These are phyloP conservation scores for Fusarium abutilonis DNA, from an alignment of 2,329 filamentous ascomycete species.

Conservation along the genomic window DNA sequence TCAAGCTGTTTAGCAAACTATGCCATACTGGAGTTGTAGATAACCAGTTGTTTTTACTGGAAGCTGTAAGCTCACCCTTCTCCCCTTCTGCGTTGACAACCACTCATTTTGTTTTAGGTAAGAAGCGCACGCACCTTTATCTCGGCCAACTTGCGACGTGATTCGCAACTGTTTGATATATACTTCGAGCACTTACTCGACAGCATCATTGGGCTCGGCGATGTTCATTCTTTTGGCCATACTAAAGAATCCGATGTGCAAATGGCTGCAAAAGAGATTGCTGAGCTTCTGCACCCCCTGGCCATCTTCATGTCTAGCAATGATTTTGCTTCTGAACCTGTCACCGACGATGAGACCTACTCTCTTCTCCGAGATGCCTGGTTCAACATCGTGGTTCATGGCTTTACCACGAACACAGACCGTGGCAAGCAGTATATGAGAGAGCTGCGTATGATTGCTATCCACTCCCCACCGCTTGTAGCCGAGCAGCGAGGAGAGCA, in stretches of 20 bases:
- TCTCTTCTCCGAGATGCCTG: slow-evolving; percentile 87
- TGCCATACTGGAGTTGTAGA: slow-evolving; percentile 77
- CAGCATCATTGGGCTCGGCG: slow-evolving; percentile 88
- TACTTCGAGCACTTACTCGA: slow-evolving; percentile 88
- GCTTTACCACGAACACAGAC: slow-evolving; percentile 79
- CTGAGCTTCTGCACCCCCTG: slow-evolving; percentile 86
- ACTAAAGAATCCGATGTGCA: slow-evolving; percentile 82
- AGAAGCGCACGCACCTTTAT: slow-evolving; percentile 83
- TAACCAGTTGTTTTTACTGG: slow-evolving; percentile 72
- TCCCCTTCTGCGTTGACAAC: neutral
- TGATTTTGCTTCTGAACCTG: slow-evolving; percentile 61
- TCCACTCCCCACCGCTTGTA: slow-evolving; percentile 87
- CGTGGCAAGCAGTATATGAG: slow-evolving; percentile 76
- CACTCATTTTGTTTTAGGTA: slow-evolving; percentile 58
- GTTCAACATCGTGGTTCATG: slow-evolving; percentile 98
- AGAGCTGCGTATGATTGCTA: slow-evolving; percentile 84
- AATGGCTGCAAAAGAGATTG: slow-evolving; percentile 85
- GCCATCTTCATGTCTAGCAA: slow-evolving; percentile 81
- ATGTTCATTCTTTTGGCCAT: slow-evolving; percentile 78
- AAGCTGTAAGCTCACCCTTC: slow-evolving; percentile 68
- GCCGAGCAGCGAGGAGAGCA: slow-evolving; percentile 89
- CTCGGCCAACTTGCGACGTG: slow-evolving; percentile 72
- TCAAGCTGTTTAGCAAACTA: slow-evolving; percentile 83
- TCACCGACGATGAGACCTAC: slow-evolving; percentile 73
- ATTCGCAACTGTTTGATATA: slow-evolving; percentile 80